phyloP scores from a whole-genome alignment of 1,139 yeast genomes.

The Candida tetrigidarum region DNA sequence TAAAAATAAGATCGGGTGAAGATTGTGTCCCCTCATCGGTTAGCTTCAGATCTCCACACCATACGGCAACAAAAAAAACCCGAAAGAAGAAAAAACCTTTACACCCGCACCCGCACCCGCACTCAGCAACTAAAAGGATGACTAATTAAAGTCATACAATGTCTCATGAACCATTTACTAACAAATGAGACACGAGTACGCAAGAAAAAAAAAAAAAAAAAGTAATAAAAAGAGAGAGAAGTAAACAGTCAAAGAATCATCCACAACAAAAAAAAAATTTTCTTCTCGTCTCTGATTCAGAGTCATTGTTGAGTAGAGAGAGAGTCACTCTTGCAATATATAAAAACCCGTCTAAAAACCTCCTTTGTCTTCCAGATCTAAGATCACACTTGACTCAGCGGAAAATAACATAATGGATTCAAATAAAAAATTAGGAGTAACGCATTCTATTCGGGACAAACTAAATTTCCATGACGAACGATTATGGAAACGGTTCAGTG shows the following conservation, averaged over 20 bases:
- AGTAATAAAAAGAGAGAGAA: conserved; percentile 1
- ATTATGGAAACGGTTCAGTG: conserved; percentile 87
- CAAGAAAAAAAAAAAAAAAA: neutral
- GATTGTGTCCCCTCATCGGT: no score
- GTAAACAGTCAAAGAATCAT: neutral
- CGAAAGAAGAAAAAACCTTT: no score
- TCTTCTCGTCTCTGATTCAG: conserved; percentile 4
- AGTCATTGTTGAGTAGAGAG: conserved; percentile 3
- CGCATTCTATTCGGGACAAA: conserved; percentile 74
- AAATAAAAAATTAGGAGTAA: conserved; percentile 56
- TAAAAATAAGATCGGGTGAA: no score
- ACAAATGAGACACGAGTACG: neutral
- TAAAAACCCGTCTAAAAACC: neutral
- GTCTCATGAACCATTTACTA: conserved; percentile 2
- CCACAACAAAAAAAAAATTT: neutral
- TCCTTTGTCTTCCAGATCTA: no score
- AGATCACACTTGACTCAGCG: no score
- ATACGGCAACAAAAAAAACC: neutral
- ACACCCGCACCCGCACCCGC: conserved; percentile 2
- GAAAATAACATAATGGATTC: conserved; percentile 3
- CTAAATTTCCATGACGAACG: conserved; percentile 80
- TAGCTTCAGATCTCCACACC: no score
- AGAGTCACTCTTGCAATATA: neutral
- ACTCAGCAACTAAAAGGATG: neutral
- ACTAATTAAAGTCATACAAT: conserved; percentile 6